These are phyloP conservation scores for Tephrocybe sp. DNA, from an alignment of 768 basidiomycete genomes.

Conservation along the genomic window DNA sequence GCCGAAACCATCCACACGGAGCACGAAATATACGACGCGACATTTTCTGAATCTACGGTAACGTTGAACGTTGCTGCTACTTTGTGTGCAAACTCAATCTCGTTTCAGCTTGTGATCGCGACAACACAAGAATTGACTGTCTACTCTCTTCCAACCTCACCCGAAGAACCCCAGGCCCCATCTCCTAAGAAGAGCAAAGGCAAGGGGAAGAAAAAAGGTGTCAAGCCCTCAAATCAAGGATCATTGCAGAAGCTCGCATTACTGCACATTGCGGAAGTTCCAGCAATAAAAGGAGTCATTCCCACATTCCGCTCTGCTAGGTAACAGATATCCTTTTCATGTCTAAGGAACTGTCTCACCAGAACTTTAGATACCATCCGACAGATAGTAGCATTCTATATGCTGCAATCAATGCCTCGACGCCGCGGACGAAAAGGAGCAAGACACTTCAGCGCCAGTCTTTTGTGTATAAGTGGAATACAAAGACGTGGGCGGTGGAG, in stretches of 20 bases:
- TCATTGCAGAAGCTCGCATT: constrained; percentile 27
- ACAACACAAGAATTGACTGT: constrained; percentile 64
- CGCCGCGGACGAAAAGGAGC: constrained; percentile 52
- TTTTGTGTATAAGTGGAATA: constrained; percentile 73
- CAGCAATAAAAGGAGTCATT: constrained; percentile 42
- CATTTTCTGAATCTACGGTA: constrained; percentile 70
- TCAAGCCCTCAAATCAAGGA: constrained; percentile 13
- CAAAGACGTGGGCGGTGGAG: constrained; percentile 62
- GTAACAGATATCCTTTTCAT: constrained; percentile 18
- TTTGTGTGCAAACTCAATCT: background rate
- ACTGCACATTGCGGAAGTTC: constrained; percentile 52
- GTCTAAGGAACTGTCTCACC: background rate
- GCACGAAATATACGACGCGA: constrained; percentile 84
- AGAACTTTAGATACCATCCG: constrained; percentile 52
- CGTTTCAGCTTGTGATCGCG: constrained; percentile 57
- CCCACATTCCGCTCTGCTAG: constrained; percentile 67
- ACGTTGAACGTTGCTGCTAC: constrained; percentile 22
- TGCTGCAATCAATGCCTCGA: constrained; percentile 67
- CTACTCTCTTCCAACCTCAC: constrained; percentile 47
- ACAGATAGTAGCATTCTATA: constrained; percentile 52
- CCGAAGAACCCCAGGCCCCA: constrained; percentile 14
- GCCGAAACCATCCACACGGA: constrained; percentile 52
- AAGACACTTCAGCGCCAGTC: constrained; percentile 58
- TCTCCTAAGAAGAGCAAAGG: constrained; percentile 37
- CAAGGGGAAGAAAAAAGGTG: constrained; percentile 38